phyloP scores from a whole-genome alignment of 495 filamentous ascomycete genomes.

The Aspergillus sclerotioniger region DNA sequence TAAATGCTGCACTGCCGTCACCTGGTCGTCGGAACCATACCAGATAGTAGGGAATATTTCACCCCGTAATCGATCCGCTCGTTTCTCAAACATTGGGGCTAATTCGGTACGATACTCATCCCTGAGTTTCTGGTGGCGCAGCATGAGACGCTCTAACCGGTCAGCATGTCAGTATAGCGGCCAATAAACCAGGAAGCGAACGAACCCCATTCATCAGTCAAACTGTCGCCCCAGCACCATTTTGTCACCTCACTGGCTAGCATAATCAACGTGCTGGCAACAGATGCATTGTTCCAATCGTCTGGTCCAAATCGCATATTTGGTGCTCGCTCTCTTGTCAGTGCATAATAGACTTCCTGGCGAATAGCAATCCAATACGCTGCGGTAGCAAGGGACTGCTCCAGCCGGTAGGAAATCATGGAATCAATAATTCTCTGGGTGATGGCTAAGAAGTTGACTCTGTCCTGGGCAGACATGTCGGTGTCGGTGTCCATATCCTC shows the following conservation, averaged over 20 bases:
- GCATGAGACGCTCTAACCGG: slow-evolving; percentile 19
- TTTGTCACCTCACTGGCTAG: slow-evolving; percentile 25
- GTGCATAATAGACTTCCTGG: slow-evolving; percentile 29
- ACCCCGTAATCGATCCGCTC: slow-evolving; percentile 23
- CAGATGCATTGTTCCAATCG: slow-evolving; percentile 14
- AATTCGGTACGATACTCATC: slow-evolving; percentile 15
- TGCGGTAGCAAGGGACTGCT: slow-evolving; percentile 23
- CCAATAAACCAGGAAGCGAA: neutral
- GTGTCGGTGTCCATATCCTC: slow-evolving; percentile 25
- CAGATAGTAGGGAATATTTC: slow-evolving; percentile 29
- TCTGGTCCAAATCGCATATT: slow-evolving; percentile 14
- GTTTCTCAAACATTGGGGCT: slow-evolving; percentile 20
- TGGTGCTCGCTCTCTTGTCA: slow-evolving; percentile 20
- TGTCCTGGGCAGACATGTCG: slow-evolving; percentile 1
- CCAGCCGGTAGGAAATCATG: slow-evolving; percentile 20
- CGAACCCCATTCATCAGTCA: slow-evolving; percentile 21
- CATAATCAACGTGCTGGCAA: slow-evolving; percentile 25
- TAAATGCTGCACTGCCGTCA: slow-evolving; percentile 25
- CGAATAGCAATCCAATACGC: slow-evolving; percentile 28
- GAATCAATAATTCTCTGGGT: slow-evolving; percentile 27
- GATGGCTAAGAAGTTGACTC: slow-evolving; percentile 25
- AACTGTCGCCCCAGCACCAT: slow-evolving; percentile 24
- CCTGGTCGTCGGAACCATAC: slow-evolving; percentile 24
- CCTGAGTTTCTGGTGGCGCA: slow-evolving; percentile 15
- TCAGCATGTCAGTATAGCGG: neutral